A percentile compares a stretch with the other conserved stretches of the same genome.
phyloP scores from a whole-genome alignment of 495 filamentous ascomycete species.

The Staphylotrichum longicolle region DNA sequence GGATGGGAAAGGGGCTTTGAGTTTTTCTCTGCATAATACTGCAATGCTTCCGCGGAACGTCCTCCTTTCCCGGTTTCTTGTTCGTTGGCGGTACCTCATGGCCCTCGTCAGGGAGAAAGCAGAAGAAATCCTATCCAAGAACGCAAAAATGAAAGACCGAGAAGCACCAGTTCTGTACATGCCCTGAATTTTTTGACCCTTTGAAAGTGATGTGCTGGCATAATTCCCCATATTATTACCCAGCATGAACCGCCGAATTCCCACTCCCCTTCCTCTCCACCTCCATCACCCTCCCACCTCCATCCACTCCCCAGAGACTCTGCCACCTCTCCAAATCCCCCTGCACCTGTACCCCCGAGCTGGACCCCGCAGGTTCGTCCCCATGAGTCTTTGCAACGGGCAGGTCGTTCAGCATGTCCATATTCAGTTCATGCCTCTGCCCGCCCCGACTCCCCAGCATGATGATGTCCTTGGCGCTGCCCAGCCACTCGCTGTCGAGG shows the following conservation, averaged over 20 bases:
- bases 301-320: not conserved
- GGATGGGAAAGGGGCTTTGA: no score
- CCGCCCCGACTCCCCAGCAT: constrained; percentile 5
- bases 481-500: constrained; percentile 16
- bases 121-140: no score
- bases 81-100: no score
- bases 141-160: no score
- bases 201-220: no score
- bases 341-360: not conserved
- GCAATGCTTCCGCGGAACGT: no score
- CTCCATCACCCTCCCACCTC: not conserved
- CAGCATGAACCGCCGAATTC: not conserved
- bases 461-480: constrained; percentile 5
- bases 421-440: constrained; percentile 23
- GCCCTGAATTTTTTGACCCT: no score
- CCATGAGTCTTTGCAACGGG: not conserved
- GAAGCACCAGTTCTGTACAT: no score
- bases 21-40: no score
- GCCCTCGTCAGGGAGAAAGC: no score
- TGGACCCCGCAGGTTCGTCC: not conserved
- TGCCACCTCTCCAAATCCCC: not conserved
- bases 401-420: constrained; percentile 7
- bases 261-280: not conserved
- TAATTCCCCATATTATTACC: no score
- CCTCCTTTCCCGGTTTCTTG: no score